phyloP scores from a whole-genome alignment of 2,329 filamentous ascomycete genomes.

The Sporothrix humicola region DNA sequence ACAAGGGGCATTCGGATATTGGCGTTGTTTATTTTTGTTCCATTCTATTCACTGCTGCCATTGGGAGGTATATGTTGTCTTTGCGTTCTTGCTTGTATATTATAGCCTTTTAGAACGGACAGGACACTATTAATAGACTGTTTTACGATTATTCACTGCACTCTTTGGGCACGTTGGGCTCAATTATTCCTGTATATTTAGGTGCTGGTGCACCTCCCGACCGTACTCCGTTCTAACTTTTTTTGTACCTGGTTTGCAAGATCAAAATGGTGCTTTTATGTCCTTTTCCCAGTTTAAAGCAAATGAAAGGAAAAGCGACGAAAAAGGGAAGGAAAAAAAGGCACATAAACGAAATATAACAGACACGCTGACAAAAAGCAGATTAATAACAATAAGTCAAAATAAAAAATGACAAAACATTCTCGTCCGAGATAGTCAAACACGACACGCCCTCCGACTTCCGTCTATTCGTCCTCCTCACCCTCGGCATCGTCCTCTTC shows the following conservation, averaged over 20 bases:
- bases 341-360: background rate
- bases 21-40: slow-evolving; percentile 14
- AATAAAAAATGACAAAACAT: background rate
- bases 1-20: background rate
- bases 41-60: slow-evolving; percentile 1
- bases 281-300: background rate
- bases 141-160: slow-evolving; percentile 1
- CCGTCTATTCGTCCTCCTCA: slow-evolving; percentile 50
- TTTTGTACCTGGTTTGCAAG: background rate
- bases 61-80: background rate
- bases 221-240: slow-evolving; percentile 22
- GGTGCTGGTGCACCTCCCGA: slow-evolving; percentile 6
- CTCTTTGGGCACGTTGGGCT: background rate
- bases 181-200: background rate
- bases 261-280: background rate
- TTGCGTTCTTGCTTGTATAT: slow-evolving; percentile 22
- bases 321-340: background rate
- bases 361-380: slow-evolving; percentile 16
- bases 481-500: slow-evolving; percentile 53
- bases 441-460: background rate
- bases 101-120: background rate
- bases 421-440: background rate
- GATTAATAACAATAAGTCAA: background rate
- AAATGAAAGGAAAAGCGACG: background rate
- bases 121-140: slow-evolving; percentile 16